These are phyloP conservation scores for Aspergillus sergii DNA, from an alignment of 2,329 filamentous ascomycete genomes.

Conservation along the genomic window DNA sequence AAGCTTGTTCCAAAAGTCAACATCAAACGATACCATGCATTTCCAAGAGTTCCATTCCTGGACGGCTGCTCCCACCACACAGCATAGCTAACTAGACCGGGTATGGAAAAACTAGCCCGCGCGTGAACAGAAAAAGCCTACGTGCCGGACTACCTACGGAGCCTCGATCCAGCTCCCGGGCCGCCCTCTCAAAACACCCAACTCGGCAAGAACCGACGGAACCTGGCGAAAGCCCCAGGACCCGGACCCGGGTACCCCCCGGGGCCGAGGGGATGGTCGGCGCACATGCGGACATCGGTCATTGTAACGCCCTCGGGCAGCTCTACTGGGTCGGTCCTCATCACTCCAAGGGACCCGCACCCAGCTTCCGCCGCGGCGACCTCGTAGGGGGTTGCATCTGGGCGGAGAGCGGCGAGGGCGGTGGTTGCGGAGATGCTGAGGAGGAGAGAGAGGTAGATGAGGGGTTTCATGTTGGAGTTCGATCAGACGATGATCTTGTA, in stretches of 20 bases:
- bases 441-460: slow-evolving; percentile 23
- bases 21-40: slow-evolving; percentile 1
- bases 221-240: slow-evolving; percentile 23
- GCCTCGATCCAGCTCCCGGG: not conserved
- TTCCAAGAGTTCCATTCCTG: slow-evolving; percentile 11
- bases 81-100: slow-evolving; percentile 8
- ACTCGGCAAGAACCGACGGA: slow-evolving; percentile 17
- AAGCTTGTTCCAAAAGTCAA: slow-evolving; percentile 4
- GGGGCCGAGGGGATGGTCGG: slow-evolving; percentile 24
- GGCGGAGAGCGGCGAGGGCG: slow-evolving; percentile 20
- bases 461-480: slow-evolving; percentile 21
- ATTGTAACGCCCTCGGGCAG: slow-evolving; percentile 19
- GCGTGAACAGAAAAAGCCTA: too few species aligned
- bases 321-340: slow-evolving; percentile 21
- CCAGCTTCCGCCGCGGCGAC: slow-evolving; percentile 19
- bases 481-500: slow-evolving; percentile 10
- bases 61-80: slow-evolving; percentile 15
- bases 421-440: slow-evolving; percentile 24
- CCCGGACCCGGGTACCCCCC: slow-evolving; percentile 24
- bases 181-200: slow-evolving; percentile 22
- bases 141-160: slow-evolving; percentile 5
- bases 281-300: slow-evolving; percentile 22
- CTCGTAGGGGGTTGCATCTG: slow-evolving; percentile 21
- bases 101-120: too few species aligned
- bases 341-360: slow-evolving; percentile 21